Percentiles rank a stretch among this genome's conserved stretches.
Evolutionary conservation across 345 rosid species (phyloP).

Genomic region (Anastatica hierochuntica): DNA sequence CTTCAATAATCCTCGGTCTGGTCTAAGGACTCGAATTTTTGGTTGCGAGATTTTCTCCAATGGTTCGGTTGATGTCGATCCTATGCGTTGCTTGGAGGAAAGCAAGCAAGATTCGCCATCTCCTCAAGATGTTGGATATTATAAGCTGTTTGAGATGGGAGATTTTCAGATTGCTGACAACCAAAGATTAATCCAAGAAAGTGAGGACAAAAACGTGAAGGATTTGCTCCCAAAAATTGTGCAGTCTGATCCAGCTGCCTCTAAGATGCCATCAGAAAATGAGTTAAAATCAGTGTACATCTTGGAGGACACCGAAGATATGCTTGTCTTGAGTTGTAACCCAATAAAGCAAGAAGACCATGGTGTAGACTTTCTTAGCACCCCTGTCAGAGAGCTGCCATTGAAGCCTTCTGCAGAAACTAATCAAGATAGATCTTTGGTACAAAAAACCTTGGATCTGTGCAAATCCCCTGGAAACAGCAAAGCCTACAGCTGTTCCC

Average conservation of each 20-base stretch:
- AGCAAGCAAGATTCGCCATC: background rate
- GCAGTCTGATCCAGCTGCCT: constrained; percentile 1
- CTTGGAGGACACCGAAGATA: constrained; percentile 21
- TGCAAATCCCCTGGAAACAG: constrained; percentile 25
- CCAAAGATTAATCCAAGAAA: background rate
- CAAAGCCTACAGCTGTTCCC: constrained; percentile 24
- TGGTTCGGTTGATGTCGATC: constrained; percentile 3
- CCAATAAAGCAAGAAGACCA: constrained; percentile 8
- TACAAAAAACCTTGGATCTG: constrained; percentile 28
- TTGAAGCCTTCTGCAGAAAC: constrained; percentile 20
- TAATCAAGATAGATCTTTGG: constrained; percentile 13
- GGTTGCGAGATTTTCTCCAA: constrained; percentile 15
- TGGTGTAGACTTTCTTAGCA: constrained; percentile 3
- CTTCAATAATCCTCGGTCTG: constrained; percentile 16
- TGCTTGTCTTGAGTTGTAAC: constrained; percentile 16
- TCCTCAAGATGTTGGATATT: background rate
- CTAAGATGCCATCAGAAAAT: constrained; percentile 21
- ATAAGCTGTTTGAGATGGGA: constrained; percentile 9
- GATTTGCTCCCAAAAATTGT: constrained; percentile 16
- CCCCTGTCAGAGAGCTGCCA: constrained; percentile 22
- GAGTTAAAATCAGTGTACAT: constrained; percentile 21
- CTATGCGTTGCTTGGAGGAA: constrained; percentile 14
- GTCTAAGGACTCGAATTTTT: constrained; percentile 4
- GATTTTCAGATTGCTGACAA: constrained; percentile 16
- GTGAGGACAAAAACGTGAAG: constrained; percentile 16